Percentiles rank a stretch among this genome's conserved stretches.
phyloP scores from a whole-genome alignment of 2,329 filamentous ascomycete genomes.

The Sarocladiaceae sp. region DNA sequence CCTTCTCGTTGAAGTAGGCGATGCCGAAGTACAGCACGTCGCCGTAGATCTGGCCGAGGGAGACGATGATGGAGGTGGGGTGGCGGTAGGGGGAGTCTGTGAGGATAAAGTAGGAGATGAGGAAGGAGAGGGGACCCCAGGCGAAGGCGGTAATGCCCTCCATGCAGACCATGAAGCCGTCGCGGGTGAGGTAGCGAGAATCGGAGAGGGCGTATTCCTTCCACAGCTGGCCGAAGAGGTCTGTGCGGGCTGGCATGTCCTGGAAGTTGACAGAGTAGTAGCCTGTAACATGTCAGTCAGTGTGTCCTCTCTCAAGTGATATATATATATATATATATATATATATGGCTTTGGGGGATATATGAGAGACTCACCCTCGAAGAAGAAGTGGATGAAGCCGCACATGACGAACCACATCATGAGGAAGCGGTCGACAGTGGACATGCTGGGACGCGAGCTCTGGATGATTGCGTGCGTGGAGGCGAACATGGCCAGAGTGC shows the following conservation, averaged over 20 bases:
- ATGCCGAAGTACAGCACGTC: slow-evolving; percentile 46
- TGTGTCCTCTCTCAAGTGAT: neutral
- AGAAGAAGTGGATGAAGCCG: slow-evolving; percentile 40
- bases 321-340: neutral
- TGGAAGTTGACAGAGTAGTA: slow-evolving; percentile 41
- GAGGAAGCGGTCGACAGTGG: slow-evolving; percentile 46
- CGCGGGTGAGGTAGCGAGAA: slow-evolving; percentile 46
- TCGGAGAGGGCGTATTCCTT: slow-evolving; percentile 53
- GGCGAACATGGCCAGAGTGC: slow-evolving; percentile 50
- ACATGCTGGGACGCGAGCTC: slow-evolving; percentile 44
- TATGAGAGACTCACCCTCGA: slow-evolving; percentile 34
- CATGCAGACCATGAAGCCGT: slow-evolving; percentile 50
- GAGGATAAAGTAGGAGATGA: slow-evolving; percentile 37
- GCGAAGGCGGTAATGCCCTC: slow-evolving; percentile 45
- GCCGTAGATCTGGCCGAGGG: slow-evolving; percentile 45
- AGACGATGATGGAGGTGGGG: slow-evolving; percentile 40
- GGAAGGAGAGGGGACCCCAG: slow-evolving; percentile 49
- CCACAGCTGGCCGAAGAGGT: slow-evolving; percentile 49
- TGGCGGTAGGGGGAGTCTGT: slow-evolving; percentile 39
- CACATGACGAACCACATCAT: slow-evolving; percentile 74
- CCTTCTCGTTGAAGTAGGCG: slow-evolving; percentile 34
- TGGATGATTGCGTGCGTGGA: slow-evolving; percentile 48
- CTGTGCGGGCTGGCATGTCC: slow-evolving; percentile 30
- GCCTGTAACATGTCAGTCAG: slow-evolving; percentile 27
- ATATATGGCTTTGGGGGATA: neutral